Conservation (phyloP, 495 filamentous ascomycete species). For the Aspergillus sclerotioniger region DNA sequence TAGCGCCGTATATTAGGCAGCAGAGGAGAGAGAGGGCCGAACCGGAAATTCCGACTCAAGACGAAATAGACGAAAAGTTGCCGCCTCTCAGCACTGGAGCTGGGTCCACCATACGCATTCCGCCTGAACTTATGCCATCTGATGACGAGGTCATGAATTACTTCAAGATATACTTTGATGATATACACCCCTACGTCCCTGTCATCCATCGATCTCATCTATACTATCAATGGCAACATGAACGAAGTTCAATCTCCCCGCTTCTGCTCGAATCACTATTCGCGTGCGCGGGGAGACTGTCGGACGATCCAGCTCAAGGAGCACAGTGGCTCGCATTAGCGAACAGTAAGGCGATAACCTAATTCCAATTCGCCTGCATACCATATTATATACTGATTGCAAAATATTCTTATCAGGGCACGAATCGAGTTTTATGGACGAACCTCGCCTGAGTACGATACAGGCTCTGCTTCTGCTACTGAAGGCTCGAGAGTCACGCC, state of each 20-base stretch:
- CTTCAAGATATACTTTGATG: constrained; percentile 88
- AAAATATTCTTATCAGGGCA: constrained; percentile 59
- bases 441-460: constrained; percentile 88
- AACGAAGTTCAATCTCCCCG: constrained; percentile 83
- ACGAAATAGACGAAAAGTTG: constrained; percentile 69
- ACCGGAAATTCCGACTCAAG: constrained; percentile 69
- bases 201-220: constrained; percentile 82
- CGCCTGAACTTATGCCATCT: constrained; percentile 88
- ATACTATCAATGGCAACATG: constrained; percentile 89
- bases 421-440: constrained; percentile 93
- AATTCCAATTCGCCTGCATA: not conserved
- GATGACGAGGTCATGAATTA: constrained; percentile 80
- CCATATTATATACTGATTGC: constrained; percentile 12
- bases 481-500: constrained; percentile 87
- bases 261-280: constrained; percentile 94
- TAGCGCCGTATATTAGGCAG: constrained; percentile 83
- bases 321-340: constrained; percentile 94
- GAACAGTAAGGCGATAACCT: constrained; percentile 60
- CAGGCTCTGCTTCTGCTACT: constrained; percentile 85
- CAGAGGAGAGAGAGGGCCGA: constrained; percentile 64
- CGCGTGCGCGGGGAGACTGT: constrained; percentile 80
- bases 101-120: constrained; percentile 80
- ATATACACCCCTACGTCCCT: constrained; percentile 96
- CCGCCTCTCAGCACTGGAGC: constrained; percentile 65
- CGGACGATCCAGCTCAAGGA: constrained; percentile 79